phyloP scores from a whole-genome alignment of 495 filamentous ascomycete genomes.

The Corynascus novoguineensis region DNA sequence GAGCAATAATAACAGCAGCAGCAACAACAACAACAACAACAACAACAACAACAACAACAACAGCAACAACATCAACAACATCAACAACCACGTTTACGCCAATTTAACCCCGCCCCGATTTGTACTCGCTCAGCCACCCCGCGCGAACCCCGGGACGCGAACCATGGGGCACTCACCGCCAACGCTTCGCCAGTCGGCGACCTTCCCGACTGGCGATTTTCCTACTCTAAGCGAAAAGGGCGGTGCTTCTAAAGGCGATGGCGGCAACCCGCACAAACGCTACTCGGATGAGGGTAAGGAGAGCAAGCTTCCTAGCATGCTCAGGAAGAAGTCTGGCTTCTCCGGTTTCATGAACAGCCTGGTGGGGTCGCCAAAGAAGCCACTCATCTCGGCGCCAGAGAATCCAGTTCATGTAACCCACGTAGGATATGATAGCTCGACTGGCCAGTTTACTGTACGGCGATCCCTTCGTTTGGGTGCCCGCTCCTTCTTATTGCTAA shows the following conservation, averaged over 20 bases:
- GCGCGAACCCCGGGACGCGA: slow-evolving; percentile 54
- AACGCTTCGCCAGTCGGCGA: slow-evolving; percentile 71
- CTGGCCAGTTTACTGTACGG: slow-evolving; percentile 90
- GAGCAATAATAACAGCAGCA: slow-evolving; percentile 27
- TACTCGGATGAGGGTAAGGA: slow-evolving; percentile 78
- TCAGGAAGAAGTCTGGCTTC: slow-evolving; percentile 88
- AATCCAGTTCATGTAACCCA: slow-evolving; percentile 98
- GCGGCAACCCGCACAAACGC: slow-evolving; percentile 60
- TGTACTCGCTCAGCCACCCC: slow-evolving; percentile 49
- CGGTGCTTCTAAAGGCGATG: slow-evolving; percentile 49
- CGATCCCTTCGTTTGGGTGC: background rate
- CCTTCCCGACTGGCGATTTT: slow-evolving; percentile 62
- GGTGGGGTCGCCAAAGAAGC: slow-evolving; percentile 80
- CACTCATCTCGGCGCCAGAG: slow-evolving; percentile 90
- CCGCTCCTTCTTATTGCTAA: slow-evolving; percentile 2
- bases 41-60: slow-evolving; percentile 31
- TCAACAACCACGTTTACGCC: slow-evolving; percentile 7
- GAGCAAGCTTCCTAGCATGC: slow-evolving; percentile 48
- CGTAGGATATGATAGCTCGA: slow-evolving; percentile 94
- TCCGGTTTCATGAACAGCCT: slow-evolving; percentile 92
- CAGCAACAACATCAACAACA: background rate
- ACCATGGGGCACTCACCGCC: slow-evolving; percentile 43
- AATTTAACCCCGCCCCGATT: slow-evolving; percentile 40
- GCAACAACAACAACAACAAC: slow-evolving; percentile 4
- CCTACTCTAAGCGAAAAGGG: slow-evolving; percentile 44